Base-by-base conservation (phyloP, 805 yeast species). In the Wickerhamiella shivajii region DNA sequence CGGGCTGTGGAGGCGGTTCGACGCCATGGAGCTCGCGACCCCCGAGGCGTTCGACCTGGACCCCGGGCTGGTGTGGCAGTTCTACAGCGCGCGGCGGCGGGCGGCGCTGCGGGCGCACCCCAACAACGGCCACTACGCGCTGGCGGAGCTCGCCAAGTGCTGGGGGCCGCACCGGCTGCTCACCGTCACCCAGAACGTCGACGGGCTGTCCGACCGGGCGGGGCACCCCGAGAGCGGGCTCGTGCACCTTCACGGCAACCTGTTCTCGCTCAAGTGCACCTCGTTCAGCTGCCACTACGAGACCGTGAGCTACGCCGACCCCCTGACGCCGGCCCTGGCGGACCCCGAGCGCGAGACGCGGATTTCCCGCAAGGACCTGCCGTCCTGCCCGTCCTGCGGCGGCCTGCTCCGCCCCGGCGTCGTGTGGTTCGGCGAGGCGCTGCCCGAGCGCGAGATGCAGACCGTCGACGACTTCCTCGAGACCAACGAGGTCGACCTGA, bases 351-450 rank as follows among this genome's bases (percentile, higher is more conserved):
- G 23, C 13, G 30, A 29, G 6, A 24, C 11, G 9, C 49, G 57
- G 11, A 54, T 81, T 1, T 56, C 61, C 3, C 66, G 56, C 29
- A 48, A 53, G 1, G 71, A 70, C 2, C 60, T 81, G 8, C 94
- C 94, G 1, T 65, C 54, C 24, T 84, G 96, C 51, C 93, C 94
- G 0, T 57, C 56, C 8, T 84, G 96, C 50, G 50, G 59, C n/a
- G 64, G 61, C 4, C 50, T 77, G 9, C 55, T 84, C 38, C 61
- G 95, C 15, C 96, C 96, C 0, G 93, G 90, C 0, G 92, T 84
- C 3, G 85, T 83, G 5, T 84, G 94, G 95, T 81, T 77, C 55
- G 95, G 95, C n/a, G 96, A 84, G 53, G 66, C 83, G 11, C 57
- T 84, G 28, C 81, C 93, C 0, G 52, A 79, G 35, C 56, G 56